phyloP scores from a whole-genome alignment of 75 land plant genomes.

The Chamaecyparis obtusa region DNA sequence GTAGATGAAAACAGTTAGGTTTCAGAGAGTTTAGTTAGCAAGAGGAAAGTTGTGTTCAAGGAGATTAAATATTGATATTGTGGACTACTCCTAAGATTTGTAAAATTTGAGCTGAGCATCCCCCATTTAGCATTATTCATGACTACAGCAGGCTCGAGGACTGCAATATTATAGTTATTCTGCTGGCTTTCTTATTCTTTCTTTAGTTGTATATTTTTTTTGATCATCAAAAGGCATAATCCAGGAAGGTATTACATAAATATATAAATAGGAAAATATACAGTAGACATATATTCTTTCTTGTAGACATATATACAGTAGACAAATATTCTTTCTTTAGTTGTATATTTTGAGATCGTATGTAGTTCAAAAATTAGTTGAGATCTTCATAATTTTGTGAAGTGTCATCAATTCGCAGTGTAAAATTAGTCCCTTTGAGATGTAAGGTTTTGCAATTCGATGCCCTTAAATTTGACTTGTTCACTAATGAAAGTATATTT shows the following conservation, averaged over 20 bases:
- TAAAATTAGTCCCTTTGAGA: not conserved
- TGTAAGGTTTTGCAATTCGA: not conserved
- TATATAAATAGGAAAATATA: too few species aligned
- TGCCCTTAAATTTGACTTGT: not conserved
- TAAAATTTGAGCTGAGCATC: not conserved
- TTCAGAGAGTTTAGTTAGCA: not conserved
- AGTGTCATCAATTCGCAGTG: not conserved
- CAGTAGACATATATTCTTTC: too few species aligned
- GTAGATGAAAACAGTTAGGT: constrained; percentile 49
- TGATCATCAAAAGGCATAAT: too few species aligned
- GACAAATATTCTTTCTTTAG: too few species aligned
- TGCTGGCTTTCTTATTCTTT: not conserved
- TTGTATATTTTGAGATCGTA: not conserved
- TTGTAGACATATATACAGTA: too few species aligned
- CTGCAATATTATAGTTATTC: not conserved
- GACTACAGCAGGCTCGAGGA: not conserved
- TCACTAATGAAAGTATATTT: not conserved
- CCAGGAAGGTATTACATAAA: too few species aligned
- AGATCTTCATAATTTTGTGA: not conserved
- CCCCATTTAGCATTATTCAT: not conserved
- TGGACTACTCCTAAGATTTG: not conserved
- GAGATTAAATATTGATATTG: not conserved
- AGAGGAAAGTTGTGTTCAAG: not conserved
- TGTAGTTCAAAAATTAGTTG: not conserved
- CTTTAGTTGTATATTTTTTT: not conserved